Base-by-base conservation (phyloP, 345 rosid species). In the Raphanus sativus region DNA sequence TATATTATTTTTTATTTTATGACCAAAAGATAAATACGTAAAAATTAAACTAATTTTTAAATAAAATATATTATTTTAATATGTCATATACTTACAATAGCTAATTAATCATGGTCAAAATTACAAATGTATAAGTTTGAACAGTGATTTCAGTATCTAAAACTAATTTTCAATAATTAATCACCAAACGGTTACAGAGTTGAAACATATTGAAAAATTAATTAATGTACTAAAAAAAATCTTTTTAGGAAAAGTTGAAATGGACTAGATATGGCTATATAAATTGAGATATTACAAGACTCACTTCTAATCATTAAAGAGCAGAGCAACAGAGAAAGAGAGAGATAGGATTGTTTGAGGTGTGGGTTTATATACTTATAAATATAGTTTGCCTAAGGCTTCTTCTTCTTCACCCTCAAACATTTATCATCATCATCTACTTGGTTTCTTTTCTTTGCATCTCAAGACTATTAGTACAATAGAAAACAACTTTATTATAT, bases 391-490 rank as follows among this genome's bases (percentile, higher is more conserved):
- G 21, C 15, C 12, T 38, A 42, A 62, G 78, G 70, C 62, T 78
- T 32, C 30, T 74, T 73, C 62, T 79, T 62, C 61, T 8, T 74
- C 82, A n/a, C 48, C 68, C n/a, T 71, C 68, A 28, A 62, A 52
- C 56, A 69, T 62, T 61, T 61, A 71, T 77, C 71, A 74, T 33
- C 78, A 56, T 74, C 67, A 62, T 21, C 54, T 79, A 48, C 16
- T 48, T 74, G 82, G 67, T 72, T 69, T 79, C 67, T 69, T 56
- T n/a, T 62, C 71, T 79, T 75, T 74, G 70, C 55, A 79, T 56
- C 82, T 45, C 75, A 67, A 67, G 48, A 59, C 68, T 15, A 62
- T 74, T 3, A 52, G 59, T 52, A 52, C 59, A 16, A 52, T 52
- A 52, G 7, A 52, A 50, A 52, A 16, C 10, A 52, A 52, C 10